phyloP scores from a whole-genome alignment of 1,284 basidiomycete species.

The Microbotryomycetes sp. region DNA sequence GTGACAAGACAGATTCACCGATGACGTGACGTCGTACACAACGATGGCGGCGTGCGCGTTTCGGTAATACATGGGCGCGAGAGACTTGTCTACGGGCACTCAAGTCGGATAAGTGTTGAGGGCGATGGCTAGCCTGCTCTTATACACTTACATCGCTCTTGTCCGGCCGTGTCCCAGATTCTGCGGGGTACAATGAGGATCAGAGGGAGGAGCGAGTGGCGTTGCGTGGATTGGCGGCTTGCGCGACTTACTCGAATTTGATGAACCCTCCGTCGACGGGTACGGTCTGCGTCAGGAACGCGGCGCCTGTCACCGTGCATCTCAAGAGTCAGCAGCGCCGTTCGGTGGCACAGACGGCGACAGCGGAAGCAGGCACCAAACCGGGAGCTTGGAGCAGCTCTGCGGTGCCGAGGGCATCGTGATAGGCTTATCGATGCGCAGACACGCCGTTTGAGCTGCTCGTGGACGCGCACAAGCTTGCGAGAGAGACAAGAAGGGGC shows the following conservation, averaged over 20 bases:
- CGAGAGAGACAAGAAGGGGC: too few species aligned
- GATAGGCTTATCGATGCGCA: too few species aligned
- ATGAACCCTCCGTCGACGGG: constrained; percentile 82
- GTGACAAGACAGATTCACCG: not conserved
- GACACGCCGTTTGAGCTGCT: too few species aligned
- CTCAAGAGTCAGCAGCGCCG: constrained; percentile 3
- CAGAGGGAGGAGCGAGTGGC: not conserved
- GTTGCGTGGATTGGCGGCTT: too few species aligned
- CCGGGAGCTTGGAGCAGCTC: too few species aligned
- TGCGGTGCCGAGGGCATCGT: too few species aligned
- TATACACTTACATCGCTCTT: constrained; percentile 57
- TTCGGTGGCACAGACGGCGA: not conserved
- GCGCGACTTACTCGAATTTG: constrained; percentile 72
- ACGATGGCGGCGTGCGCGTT: constrained; percentile 54
- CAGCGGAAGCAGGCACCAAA: not conserved
- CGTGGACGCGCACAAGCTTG: too few species aligned
- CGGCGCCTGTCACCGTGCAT: constrained; percentile 52
- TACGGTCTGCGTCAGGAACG: constrained; percentile 90
- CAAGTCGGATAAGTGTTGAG: not conserved
- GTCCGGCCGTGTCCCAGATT: constrained; percentile 75
- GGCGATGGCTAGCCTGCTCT: not conserved
- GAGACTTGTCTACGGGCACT: not conserved
- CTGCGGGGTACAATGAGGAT: not conserved
- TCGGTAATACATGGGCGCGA: constrained; percentile 85
- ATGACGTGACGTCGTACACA: constrained; percentile 15